Conservation (phyloP, 139 green algal species). For the Chlorella sp. region DNA sequence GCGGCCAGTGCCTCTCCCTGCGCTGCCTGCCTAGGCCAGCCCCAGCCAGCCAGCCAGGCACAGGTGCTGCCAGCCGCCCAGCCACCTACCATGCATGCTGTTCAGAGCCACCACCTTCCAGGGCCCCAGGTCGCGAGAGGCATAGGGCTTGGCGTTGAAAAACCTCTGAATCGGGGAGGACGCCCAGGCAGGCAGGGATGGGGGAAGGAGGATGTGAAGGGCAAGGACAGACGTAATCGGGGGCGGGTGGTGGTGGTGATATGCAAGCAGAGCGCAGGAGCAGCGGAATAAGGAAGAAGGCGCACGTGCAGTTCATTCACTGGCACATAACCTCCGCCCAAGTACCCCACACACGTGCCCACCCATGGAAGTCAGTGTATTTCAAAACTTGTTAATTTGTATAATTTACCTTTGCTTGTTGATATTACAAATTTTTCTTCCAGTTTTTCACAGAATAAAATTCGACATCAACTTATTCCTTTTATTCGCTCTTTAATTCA, state of each 20-base stretch:
- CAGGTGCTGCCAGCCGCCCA: not conserved
- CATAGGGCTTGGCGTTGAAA: conserved; percentile 14
- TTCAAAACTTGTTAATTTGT: conserved; percentile 18
- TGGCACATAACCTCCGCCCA: no score
- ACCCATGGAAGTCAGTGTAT: no score
- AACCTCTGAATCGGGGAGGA: not conserved
- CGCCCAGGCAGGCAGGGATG: not conserved
- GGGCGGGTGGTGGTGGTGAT: no score
- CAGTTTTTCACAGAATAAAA: conserved; percentile 13
- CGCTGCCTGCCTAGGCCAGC: no score
- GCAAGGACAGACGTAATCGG: no score
- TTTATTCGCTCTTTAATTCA: conserved; percentile 18
- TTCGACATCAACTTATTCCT: conserved; percentile 2
- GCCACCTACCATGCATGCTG: conserved; percentile 1
- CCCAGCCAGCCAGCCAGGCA: not conserved
- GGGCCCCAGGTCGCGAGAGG: not conserved
- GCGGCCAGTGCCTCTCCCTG: no score
- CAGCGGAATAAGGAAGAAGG: no score
- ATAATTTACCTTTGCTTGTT: not conserved
- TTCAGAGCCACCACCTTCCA: conserved; percentile 29
- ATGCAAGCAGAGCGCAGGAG: no score
- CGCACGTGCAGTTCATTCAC: no score
- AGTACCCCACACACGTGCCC: no score
- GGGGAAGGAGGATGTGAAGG: no score
- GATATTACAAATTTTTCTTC: conserved; percentile 18